phyloP scores from a whole-genome alignment of 2,329 filamentous ascomycete species.

The Alternaria hordeiaustralica region DNA sequence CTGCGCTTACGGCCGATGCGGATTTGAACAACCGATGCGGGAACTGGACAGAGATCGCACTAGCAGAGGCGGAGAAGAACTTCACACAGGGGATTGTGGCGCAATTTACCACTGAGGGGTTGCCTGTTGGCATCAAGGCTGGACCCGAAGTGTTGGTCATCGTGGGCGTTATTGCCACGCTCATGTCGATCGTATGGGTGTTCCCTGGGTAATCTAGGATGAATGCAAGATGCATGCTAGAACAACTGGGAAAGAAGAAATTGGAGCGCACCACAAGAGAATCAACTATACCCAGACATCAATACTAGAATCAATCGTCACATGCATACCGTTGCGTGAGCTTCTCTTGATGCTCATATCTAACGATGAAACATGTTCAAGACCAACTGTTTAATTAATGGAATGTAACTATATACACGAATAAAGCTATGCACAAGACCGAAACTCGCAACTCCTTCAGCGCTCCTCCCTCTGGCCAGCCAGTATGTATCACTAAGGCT shows the following conservation, averaged over 20 bases:
- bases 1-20: constrained; percentile 49
- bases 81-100: constrained; percentile 53
- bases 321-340: background rate
- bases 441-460: background rate
- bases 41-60: constrained; percentile 55
- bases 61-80: constrained; percentile 54
- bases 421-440: constrained; percentile 28
- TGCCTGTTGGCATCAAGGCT: constrained; percentile 39
- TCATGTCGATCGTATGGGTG: constrained; percentile 36
- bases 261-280: background rate
- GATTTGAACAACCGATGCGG: constrained; percentile 55
- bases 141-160: constrained; percentile 30
- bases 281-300: constrained; percentile 1
- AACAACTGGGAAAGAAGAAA: background rate
- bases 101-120: constrained; percentile 38
- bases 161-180: constrained; percentile 16
- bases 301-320: background rate
- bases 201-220: constrained; percentile 17
- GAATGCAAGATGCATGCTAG: background rate
- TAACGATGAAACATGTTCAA: constrained; percentile 20
- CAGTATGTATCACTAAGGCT: background rate
- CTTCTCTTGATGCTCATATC: background rate
- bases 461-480: background rate
- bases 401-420: constrained; percentile 5
- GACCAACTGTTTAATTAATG: background rate